Base-by-base conservation (phyloP, 768 basidiomycete genomes). In the Collybia nuda region DNA sequence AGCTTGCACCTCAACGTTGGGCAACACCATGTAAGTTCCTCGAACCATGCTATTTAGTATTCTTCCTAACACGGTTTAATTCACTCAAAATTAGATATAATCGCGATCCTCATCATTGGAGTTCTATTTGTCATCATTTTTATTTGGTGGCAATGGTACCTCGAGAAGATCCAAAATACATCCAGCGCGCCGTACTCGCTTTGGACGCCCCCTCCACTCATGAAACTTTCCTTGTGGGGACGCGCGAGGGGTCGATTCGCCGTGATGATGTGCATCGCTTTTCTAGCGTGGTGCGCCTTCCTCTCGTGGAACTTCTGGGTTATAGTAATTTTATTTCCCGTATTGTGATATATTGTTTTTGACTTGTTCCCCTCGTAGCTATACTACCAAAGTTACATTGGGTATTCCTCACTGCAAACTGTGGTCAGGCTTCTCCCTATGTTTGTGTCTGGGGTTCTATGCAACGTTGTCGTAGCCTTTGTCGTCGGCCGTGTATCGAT, bases 361-460 rank as follows among this genome's bases (percentile, higher is more conserved):
- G 23, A 77, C 21, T 74, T 76, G 26, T 35, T 15, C 1, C 17
- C 29, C 7, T 24, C 18, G 11, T 49, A 89, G 82, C 60, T 90
- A 5, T 90, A 83, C 60, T 92, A 89, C 61, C 88, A 92, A 58
- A 74, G 80, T 41, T 92, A 84, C 61, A 55, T 74, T 12, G 57
- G 67, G 0, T 73, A 83, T 4, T 73, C 66, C 0, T 83, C 88
- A 0, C 67, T 92, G 14, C 67, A 71, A 11, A 80, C 85, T 0
- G 86, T 88, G 64, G 53, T 87, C 18, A 79, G 87, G 2, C 67
- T 91, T 44, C 51, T 90, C 1, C 90, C 90, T 0, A 88, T 88
- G 85, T 78, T 80, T 24, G 59, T 90, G 15, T 77, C 77, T 15
- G 90, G 90, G 3, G 50, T 82, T 5, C 35, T 79, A 2, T 86